Evolutionary conservation across 2,329 filamentous ascomycete genomes (phyloP).

Genomic region (Coniochaeta hoffmannii): DNA sequence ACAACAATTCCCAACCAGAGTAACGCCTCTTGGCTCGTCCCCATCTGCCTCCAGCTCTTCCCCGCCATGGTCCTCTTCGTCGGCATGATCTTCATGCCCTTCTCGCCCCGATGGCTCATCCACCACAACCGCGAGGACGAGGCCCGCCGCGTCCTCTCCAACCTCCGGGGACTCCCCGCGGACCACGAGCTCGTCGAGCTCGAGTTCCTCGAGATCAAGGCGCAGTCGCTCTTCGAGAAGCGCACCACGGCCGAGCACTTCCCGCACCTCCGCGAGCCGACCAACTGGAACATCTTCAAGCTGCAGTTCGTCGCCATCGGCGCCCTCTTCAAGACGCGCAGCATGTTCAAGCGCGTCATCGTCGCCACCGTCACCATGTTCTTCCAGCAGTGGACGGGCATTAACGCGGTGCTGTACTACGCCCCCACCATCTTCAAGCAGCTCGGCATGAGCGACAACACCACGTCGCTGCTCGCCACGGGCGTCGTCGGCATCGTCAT

Average conservation of each 20-base stretch:
- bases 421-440: constrained; percentile 62
- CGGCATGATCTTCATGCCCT: constrained; percentile 76
- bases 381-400: constrained; percentile 45
- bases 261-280: constrained; percentile 54
- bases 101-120: constrained; percentile 68
- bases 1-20: constrained; percentile 40
- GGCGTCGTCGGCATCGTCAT: constrained; percentile 66
- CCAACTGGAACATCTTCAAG: constrained; percentile 56
- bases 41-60: constrained; percentile 62
- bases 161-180: constrained; percentile 51
- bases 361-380: constrained; percentile 58
- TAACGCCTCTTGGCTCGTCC: constrained; percentile 66
- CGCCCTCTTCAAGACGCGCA: constrained; percentile 55
- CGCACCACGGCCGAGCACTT: constrained; percentile 60
- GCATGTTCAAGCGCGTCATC: constrained; percentile 60
- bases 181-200: constrained; percentile 64
- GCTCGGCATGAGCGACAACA: constrained; percentile 48
- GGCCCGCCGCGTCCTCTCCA: constrained; percentile 54
- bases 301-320: constrained; percentile 62
- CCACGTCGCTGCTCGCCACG: constrained; percentile 55
- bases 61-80: constrained; percentile 59
- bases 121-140: constrained; percentile 64
- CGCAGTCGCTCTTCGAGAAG: constrained; percentile 71
- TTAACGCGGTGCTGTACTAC: constrained; percentile 60
- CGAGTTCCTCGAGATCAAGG: constrained; percentile 79